Conservation (phyloP, 208 protist genomes). For the Leishmania arabica region DNA sequence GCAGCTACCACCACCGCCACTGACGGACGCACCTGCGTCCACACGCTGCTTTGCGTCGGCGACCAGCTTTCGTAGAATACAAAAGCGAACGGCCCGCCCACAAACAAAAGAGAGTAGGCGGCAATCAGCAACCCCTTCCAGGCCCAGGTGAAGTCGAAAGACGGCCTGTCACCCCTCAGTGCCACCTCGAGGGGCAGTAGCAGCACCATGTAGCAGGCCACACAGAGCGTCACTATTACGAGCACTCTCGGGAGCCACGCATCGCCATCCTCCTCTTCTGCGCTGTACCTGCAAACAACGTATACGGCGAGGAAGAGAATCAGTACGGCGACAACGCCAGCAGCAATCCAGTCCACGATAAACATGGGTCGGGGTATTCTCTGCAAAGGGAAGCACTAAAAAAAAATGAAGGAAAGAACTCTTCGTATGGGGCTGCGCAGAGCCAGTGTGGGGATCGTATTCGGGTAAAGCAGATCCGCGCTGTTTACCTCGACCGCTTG, state of each 20-base stretch:
- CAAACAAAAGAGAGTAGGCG: conserved; percentile 41
- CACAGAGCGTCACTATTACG: conserved; percentile 42
- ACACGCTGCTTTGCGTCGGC: conserved; percentile 29
- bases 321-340: conserved; percentile 52
- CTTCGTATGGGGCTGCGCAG: neutral
- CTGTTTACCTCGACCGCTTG: neutral
- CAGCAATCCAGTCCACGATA: conserved; percentile 48
- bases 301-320: conserved; percentile 54
- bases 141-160: conserved; percentile 19
- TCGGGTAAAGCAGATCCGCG: neutral
- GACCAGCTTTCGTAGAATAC: conserved; percentile 90
- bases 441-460: neutral
- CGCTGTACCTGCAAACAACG: conserved; percentile 48
- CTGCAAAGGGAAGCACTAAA: conserved; percentile 1
- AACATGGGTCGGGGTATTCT: conserved; percentile 3
- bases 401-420: conserved; percentile 3
- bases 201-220: conserved; percentile 76
- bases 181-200: conserved; percentile 94
- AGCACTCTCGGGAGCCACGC: conserved; percentile 53
- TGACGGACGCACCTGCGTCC: conserved; percentile 28
- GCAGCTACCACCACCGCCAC: conserved; percentile 8
- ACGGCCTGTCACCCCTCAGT: conserved; percentile 36
- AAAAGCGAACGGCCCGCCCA: conserved; percentile 87
- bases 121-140: conserved; percentile 32
- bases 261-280: conserved; percentile 69